Base-by-base conservation (phyloP, 2,329 filamentous ascomycete species). In the Alternaria postmessia region DNA sequence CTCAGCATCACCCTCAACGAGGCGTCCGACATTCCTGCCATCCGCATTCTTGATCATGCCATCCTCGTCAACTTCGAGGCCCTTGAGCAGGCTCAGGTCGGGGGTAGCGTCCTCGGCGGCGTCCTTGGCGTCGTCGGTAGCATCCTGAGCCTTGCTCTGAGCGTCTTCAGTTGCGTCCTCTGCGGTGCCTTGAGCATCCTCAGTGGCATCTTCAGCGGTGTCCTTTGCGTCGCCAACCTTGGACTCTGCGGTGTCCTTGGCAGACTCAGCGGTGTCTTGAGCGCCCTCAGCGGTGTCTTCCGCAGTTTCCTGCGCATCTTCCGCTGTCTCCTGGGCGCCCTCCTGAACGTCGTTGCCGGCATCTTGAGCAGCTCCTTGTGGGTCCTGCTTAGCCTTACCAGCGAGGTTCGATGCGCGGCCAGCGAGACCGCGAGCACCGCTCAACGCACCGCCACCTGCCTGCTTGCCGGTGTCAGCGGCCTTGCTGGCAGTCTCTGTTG, bases 1-100 rank as follows among this genome's bases (percentile, higher is more conserved):
- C 70, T 85, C 82, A 22, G 82, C 82, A 57, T 85, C 83, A 59
- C 83, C 83, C 68, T 85, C 83, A 30, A 80, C 81, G 42, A 85
- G 81, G 51, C 79, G 79, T 55, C 82, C 83, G 54, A 85, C 73
- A 4, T 77, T 69, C 51, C 84, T 83, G 67, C 83, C 83, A 32
- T 84, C 80, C 52, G 79, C 74, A 67, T 86, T 82, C 65, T 82
- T 78, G 65, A 88, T 81, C 32, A 81, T 75, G 34, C 86, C 86
- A 26, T 86, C 85, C 51, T 85, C 82, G 43, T 85, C 78, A 26
- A 87, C 84, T 64, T 84, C 82, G 47, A 84, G 79, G 52, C 82
- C 83, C 68, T 83, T 83, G 58, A 85, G 78, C 11, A 83, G 67
- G 26, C 76, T 78, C 9, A 85, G 77, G 67, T 83, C 81, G 59